phyloP scores from a whole-genome alignment of 495 filamentous ascomycete genomes.

The Xylaria bambusicola region DNA sequence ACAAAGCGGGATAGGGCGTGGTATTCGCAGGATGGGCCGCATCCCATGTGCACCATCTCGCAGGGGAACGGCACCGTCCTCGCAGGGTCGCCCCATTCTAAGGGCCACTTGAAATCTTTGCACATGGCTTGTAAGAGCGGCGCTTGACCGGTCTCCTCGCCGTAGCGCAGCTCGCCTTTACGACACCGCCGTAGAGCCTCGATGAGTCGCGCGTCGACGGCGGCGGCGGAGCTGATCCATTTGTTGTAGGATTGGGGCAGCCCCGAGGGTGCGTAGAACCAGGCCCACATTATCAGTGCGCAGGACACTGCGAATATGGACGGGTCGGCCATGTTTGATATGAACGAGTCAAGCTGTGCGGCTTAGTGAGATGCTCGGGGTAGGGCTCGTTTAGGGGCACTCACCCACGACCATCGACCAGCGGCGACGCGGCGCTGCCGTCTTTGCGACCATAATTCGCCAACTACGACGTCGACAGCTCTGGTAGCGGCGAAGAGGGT shows the following conservation, averaged over 20 bases:
- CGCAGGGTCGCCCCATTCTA: constrained; percentile 75
- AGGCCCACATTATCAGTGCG: constrained; percentile 88
- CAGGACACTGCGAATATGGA: constrained; percentile 73
- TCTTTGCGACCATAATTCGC: constrained; percentile 62
- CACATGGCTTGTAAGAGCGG: constrained; percentile 74
- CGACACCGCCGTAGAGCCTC: constrained; percentile 70
- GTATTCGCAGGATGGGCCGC: constrained; percentile 73
- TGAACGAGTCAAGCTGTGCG: constrained; percentile 44
- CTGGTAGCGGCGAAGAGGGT: constrained; percentile 78
- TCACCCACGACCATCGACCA: constrained; percentile 51
- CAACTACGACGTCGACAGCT: constrained; percentile 72
- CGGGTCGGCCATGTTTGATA: constrained; percentile 64
- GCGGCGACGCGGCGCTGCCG: constrained; percentile 36
- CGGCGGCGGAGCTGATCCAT: constrained; percentile 80
- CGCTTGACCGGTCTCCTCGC: constrained; percentile 74
- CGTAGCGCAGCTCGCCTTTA: constrained; percentile 68
- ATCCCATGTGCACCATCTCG: constrained; percentile 84
- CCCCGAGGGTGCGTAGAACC: constrained; percentile 73
- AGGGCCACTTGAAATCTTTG: constrained; percentile 67
- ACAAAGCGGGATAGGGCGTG: constrained; percentile 73
- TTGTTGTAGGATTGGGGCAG: constrained; percentile 77
- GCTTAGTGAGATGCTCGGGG: constrained; percentile 18
- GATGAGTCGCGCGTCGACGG: constrained; percentile 77
- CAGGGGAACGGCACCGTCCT: constrained; percentile 78
- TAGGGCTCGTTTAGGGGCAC: constrained; percentile 4